Evolutionary conservation across 257 asterid genomes (phyloP).

Genomic region (Primulina tabacum): DNA sequence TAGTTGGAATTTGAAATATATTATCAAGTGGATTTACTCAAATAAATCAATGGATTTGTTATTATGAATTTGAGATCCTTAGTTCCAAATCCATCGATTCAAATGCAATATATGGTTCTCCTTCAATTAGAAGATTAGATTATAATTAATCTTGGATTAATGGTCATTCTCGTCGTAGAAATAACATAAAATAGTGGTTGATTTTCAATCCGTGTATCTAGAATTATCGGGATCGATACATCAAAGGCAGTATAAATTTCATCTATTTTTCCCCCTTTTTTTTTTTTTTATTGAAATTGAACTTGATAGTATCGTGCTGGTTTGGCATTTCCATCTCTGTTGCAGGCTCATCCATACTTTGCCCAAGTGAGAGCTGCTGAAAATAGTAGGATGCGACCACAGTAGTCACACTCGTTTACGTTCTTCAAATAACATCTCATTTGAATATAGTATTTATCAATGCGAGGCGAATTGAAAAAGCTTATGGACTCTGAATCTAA

Average conservation of each 20-base stretch:
- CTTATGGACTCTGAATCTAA: background rate
- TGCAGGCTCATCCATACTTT: constrained; percentile 46
- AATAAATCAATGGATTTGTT: too few species aligned
- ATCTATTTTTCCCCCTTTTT: background rate
- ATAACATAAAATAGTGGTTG: background rate
- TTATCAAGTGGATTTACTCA: too few species aligned
- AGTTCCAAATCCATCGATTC: too few species aligned
- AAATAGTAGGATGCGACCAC: constrained; percentile 42
- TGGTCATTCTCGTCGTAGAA: background rate
- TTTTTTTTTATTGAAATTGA: too few species aligned
- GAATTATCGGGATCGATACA: background rate
- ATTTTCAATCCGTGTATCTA: too few species aligned
- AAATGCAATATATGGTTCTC: too few species aligned
- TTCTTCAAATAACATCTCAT: background rate
- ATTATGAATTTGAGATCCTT: too few species aligned
- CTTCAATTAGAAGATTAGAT: background rate
- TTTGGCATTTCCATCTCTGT: constrained; percentile 8
- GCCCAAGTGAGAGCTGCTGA: constrained; percentile 47
- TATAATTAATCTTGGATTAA: background rate
- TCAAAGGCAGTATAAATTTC: background rate
- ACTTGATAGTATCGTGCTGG: background rate
- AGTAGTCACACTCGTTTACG: constrained; percentile 16
- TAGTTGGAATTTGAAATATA: too few species aligned
- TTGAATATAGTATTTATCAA: background rate
- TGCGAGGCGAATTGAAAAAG: background rate